phyloP scores from a whole-genome alignment of 345 rosid genomes.

The Rubroshorea leprosula region DNA sequence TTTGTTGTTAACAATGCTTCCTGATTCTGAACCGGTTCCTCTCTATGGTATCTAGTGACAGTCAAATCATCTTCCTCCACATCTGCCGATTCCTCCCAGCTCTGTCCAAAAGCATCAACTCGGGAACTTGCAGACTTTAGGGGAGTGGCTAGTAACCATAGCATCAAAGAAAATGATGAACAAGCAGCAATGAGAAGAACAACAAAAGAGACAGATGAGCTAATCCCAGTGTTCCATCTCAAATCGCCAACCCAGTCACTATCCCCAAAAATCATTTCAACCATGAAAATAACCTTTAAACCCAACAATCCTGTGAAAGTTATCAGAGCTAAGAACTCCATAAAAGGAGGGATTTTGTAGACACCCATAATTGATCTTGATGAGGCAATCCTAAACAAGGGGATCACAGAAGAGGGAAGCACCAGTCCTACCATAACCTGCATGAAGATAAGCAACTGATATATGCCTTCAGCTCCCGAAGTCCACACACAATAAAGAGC shows the following conservation, averaged over 20 bases:
- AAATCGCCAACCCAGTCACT: slow-evolving; percentile 90
- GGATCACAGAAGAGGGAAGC: slow-evolving; percentile 88
- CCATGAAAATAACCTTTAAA: slow-evolving; percentile 67
- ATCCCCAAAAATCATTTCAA: slow-evolving; percentile 81
- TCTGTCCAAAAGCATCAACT: slow-evolving; percentile 49
- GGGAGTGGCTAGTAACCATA: slow-evolving; percentile 86
- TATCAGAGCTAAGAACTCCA: slow-evolving; percentile 58
- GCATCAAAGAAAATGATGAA: slow-evolving; percentile 71
- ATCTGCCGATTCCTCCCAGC: slow-evolving; percentile 38
- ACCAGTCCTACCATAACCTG: slow-evolving; percentile 83
- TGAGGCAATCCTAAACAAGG: slow-evolving; percentile 82
- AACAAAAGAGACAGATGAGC: slow-evolving; percentile 46
- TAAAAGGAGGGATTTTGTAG: slow-evolving; percentile 67
- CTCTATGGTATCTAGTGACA: slow-evolving; percentile 25
- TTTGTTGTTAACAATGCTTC: slow-evolving; percentile 28
- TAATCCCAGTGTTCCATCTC: slow-evolving; percentile 58
- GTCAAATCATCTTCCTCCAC: slow-evolving; percentile 35
- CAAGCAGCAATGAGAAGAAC: slow-evolving; percentile 55
- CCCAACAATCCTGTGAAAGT: slow-evolving; percentile 69
- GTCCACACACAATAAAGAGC: slow-evolving; percentile 84
- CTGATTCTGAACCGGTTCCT: slow-evolving; percentile 24
- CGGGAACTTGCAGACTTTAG: slow-evolving; percentile 64
- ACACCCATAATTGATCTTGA: slow-evolving; percentile 82
- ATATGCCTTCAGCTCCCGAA: slow-evolving; percentile 86
- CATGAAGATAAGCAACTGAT: slow-evolving; percentile 69